Evolutionary conservation across 768 basidiomycete genomes (phyloP), one percentile per base, ranked within the genome.

Genomic region (Tylopilus vinaceipallidus): DNA sequence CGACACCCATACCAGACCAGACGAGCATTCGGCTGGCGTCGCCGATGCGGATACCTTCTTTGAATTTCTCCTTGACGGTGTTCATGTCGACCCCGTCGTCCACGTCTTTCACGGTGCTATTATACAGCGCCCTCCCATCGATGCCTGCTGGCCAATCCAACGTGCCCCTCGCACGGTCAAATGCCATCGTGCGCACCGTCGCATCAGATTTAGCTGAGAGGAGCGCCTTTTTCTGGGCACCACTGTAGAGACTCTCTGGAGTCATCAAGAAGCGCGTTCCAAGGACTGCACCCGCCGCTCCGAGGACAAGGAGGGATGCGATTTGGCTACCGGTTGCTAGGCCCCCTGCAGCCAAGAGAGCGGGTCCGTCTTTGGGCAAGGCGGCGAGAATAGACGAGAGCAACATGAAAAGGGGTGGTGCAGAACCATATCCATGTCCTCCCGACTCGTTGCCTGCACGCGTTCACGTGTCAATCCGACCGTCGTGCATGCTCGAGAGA

Each of bases 261-360:
- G 86, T 79, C 51, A 85, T 71, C 41, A 88, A 67, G 60, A 91
- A 88, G 7, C 88, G 84, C 0, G 91, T 92, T 45, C 91, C 91
- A 19, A 84, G 60, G 26, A 84, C 84, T 10, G 70, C 83, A 3
- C 85, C 91, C 20, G 81, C 71, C 3, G 82, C 86, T 13, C 89
- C 89, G 29, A 86, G 74, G 6, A 77, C 66, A 47, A 94, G 77
- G 37, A 84, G 62, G 4, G 83, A 73, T 29, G 86, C 84, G 40
- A 89, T 61, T 47, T 91, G 85, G 0, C 72, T 62, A 16, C 89
- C 87, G 23, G 73, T 80, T 3, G 76, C 73, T 46, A 93, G 56
- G 0, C 90, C 91, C 26, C 91, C 91, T 3, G 91, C 89, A 14
- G 82, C 89, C 26, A 92, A 67, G 45, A 92, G 57, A 4, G 78